phyloP scores from a whole-genome alignment of 2,329 filamentous ascomycete genomes.

The Canariomyces notabilis region DNA sequence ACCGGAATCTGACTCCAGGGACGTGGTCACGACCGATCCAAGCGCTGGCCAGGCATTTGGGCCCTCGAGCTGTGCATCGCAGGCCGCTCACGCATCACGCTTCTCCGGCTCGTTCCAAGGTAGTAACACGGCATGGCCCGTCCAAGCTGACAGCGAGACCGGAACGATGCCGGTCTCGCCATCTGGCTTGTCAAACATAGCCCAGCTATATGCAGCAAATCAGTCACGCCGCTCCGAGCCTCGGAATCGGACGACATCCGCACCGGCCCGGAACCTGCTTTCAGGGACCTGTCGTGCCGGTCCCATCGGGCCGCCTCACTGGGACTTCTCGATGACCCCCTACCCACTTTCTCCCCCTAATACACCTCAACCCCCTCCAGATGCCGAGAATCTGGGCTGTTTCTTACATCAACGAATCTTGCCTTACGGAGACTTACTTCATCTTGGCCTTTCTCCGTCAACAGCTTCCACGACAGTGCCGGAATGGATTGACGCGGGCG shows the following conservation, averaged over 20 bases:
- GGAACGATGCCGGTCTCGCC: background rate
- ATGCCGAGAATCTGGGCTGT: background rate
- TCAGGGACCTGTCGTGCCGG: background rate
- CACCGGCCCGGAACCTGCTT: background rate
- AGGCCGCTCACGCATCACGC: background rate
- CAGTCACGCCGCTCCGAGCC: background rate
- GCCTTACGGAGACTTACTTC: no score
- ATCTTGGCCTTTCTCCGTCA: no score
- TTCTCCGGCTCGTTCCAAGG: background rate
- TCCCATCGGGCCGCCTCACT: background rate
- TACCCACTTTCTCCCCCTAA: background rate
- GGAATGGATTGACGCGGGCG: no score
- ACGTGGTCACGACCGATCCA: background rate
- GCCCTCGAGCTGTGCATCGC: slow-evolving; percentile 3
- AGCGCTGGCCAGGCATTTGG: background rate
- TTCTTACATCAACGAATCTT: no score
- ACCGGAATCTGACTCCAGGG: background rate
- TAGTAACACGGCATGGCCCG: background rate
- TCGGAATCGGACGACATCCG: background rate
- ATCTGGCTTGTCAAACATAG: background rate
- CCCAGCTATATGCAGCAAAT: background rate
- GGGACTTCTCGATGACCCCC: background rate
- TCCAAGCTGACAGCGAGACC: background rate
- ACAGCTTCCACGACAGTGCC: no score
- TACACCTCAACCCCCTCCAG: background rate